Conservation (phyloP, 495 filamentous ascomycete genomes). For the Neurospora intermedia region DNA sequence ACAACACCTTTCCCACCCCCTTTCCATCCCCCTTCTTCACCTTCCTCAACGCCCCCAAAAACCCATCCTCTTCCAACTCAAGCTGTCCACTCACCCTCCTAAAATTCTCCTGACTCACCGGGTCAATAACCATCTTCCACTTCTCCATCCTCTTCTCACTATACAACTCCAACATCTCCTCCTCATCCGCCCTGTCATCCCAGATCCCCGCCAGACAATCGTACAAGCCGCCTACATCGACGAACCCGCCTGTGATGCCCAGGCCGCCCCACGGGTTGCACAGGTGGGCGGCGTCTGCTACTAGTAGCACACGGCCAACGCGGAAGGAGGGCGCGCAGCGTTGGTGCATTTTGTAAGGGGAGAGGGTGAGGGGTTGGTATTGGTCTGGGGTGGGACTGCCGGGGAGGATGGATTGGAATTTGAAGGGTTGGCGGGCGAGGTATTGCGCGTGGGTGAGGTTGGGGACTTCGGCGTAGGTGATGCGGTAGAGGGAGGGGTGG, state of each 20-base stretch:
- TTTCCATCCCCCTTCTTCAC: conserved; percentile 24
- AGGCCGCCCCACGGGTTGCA: conserved; percentile 50
- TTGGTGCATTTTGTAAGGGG: conserved; percentile 46
- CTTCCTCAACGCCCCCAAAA: conserved; percentile 27
- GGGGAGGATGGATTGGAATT: conserved; percentile 40
- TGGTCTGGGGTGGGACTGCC: conserved; percentile 41
- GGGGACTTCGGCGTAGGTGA: conserved; percentile 42
- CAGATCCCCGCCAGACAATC: conserved; percentile 48
- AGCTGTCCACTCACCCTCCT: conserved; percentile 26
- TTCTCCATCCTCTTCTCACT: conserved; percentile 45
- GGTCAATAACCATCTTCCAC: conserved; percentile 45
- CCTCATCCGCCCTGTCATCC: conserved; percentile 38
- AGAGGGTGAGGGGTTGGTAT: conserved; percentile 38
- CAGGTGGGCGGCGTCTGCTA: conserved; percentile 50
- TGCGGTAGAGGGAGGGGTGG: conserved; percentile 43
- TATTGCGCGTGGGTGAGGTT: conserved; percentile 37
- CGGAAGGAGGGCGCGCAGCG: conserved; percentile 46
- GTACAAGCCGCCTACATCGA: conserved; percentile 47
- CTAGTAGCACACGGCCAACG: conserved; percentile 45
- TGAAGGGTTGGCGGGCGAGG: conserved; percentile 33
- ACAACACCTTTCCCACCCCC: conserved; percentile 19
- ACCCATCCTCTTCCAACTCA: conserved; percentile 26
- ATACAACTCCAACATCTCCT: conserved; percentile 46
- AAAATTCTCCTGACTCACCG: conserved; percentile 45
- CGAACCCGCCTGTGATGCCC: conserved; percentile 51